Percentiles rank a stretch among this genome's conserved stretches.
Conservation (phyloP, 495 filamentous ascomycete species). For the Xylaria venustula region DNA sequence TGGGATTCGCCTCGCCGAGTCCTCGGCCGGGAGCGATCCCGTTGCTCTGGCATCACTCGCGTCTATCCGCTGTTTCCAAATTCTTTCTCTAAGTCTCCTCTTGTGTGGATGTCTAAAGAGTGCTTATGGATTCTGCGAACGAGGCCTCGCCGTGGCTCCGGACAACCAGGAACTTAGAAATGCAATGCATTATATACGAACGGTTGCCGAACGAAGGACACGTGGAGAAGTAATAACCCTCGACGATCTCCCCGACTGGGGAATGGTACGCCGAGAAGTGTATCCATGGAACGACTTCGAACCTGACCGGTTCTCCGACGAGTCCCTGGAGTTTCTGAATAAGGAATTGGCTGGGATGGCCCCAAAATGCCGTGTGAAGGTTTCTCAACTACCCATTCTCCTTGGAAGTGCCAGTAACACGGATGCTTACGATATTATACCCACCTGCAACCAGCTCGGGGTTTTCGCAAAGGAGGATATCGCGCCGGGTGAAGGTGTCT, state of each 20-base stretch:
- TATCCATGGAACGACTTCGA: slow-evolving; percentile 95
- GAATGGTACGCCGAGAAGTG: slow-evolving; percentile 76
- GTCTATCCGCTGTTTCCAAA: slow-evolving; percentile 53
- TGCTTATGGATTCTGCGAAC: slow-evolving; percentile 63
- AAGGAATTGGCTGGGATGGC: slow-evolving; percentile 60
- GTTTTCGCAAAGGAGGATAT: slow-evolving; percentile 87
- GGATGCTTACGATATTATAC: slow-evolving; percentile 44
- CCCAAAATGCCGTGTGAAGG: slow-evolving; percentile 68
- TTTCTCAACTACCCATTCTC: slow-evolving; percentile 69
- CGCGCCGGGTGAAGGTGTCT: slow-evolving; percentile 68
- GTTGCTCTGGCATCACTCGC: slow-evolving; percentile 37
- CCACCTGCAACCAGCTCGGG: slow-evolving; percentile 73
- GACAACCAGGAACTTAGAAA: slow-evolving; percentile 47
- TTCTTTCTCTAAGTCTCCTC: slow-evolving; percentile 59
- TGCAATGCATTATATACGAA: slow-evolving; percentile 46
- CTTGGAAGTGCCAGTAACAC: slow-evolving; percentile 45
- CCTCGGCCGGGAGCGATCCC: slow-evolving; percentile 25
- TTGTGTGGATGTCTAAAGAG: slow-evolving; percentile 69
- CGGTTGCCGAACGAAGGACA: slow-evolving; percentile 41
- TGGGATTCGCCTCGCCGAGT: slow-evolving; percentile 36
- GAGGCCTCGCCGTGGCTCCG: slow-evolving; percentile 45
- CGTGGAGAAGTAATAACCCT: slow-evolving; percentile 45
- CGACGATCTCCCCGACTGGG: slow-evolving; percentile 63
- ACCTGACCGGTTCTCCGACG: slow-evolving; percentile 73
- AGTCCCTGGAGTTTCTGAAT: slow-evolving; percentile 69